Base-by-base conservation (phyloP, 805 yeast species). In the Yarrowia hollandica region DNA sequence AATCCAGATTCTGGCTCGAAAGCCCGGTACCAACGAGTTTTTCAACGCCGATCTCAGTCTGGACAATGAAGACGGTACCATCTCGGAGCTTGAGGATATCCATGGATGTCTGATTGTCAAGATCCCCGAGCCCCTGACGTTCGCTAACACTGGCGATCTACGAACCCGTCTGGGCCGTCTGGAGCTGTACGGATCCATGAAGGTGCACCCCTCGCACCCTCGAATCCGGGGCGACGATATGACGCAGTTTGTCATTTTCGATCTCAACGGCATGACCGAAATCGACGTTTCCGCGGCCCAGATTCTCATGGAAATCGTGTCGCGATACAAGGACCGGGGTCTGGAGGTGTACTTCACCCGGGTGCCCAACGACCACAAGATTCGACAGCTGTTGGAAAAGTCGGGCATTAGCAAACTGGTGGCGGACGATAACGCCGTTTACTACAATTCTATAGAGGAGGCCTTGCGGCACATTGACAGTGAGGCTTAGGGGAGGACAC, bases 121-220 rank as follows among this genome's bases (percentile, higher is more conserved):
- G 63, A 81, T 90, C 39, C 90, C 96, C 0, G 97, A 90, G 67
- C 96, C 97, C 1, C 75, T 90, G 61, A 88, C 91, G 5, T 90
- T 90, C 71, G 89, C 96, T 35, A 90, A 91, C 69, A 79, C 91
- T 7, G 86, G 86, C 23, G 95, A 88, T 65, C 74, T 90, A 62
- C 82, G 85, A 62, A 76, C 80, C 60, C 75, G 92, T 33, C 73
- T 90, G 60, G 74, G 78, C 39, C 75, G 96, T 41, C 73, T 90
- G 25, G 96, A 90, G 68, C 73, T 80, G 58, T 88, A 87, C 66
- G 95, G 96, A 0, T 83, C 95, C 0, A 77, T 84, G 21, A 78
- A 77, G 50, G 80, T 80, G 14, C 96, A 90, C 67, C 96, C 96
- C 0, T 88, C 90, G 1, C 80, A 80, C 21, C 87, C 86, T 34